These are phyloP conservation scores for Alternaria brassicicola DNA, from an alignment of 2,329 filamentous ascomycete genomes.

Conservation along the genomic window DNA sequence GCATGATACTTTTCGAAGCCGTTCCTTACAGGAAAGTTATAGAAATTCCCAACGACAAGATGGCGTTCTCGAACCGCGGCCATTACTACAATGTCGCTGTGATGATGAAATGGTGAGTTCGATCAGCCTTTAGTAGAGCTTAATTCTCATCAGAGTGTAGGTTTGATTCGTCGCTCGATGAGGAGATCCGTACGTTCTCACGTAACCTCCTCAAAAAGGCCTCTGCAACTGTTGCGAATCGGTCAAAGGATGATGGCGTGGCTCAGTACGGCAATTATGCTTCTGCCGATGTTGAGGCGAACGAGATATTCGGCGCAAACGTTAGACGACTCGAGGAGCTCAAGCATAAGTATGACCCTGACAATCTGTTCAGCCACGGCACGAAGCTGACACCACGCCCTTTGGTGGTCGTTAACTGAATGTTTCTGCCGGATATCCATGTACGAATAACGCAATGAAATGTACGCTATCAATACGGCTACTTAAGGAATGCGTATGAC, in stretches of 20 bases:
- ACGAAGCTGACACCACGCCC: constrained; percentile 31
- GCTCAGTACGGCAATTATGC: constrained; percentile 45
- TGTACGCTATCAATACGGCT: background rate
- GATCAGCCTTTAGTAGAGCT: background rate
- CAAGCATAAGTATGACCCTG: constrained; percentile 45
- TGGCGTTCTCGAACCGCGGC: constrained; percentile 38
- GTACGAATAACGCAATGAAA: background rate
- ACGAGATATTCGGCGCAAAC: constrained; percentile 42
- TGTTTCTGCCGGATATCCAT: background rate
- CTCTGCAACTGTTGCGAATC: constrained; percentile 22
- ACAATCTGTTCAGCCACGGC: constrained; percentile 41
- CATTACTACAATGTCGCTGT: constrained; percentile 46
- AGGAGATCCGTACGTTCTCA: constrained; percentile 34
- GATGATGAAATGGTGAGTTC: constrained; percentile 39
- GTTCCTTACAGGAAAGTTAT: constrained; percentile 36
- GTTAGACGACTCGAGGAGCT: constrained; percentile 40
- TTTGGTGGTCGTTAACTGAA: constrained; percentile 28
- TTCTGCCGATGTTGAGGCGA: constrained; percentile 32
- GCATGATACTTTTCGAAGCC: constrained; percentile 38
- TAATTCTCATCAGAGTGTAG: constrained; percentile 13
- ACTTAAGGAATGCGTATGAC: background rate
- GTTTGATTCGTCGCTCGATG: constrained; percentile 36
- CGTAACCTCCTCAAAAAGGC: constrained; percentile 35
- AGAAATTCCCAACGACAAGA: constrained; percentile 31
- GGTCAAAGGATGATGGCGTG: constrained; percentile 34